These are phyloP conservation scores for Termitomyces sp. DNA, from an alignment of 768 basidiomycete genomes.

Conservation along the genomic window DNA sequence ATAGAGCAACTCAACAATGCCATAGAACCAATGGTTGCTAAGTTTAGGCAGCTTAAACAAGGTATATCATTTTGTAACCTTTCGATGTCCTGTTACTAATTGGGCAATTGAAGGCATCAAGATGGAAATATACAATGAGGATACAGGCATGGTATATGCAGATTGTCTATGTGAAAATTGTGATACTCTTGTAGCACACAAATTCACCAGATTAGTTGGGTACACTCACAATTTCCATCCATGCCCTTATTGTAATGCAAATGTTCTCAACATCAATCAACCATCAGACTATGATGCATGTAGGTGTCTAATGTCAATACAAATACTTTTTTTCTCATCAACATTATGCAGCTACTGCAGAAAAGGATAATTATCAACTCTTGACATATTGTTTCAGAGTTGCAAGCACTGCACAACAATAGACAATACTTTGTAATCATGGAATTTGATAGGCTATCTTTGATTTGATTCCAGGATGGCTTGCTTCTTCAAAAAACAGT, in stretches of 20 bases:
- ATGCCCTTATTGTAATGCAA: neutral
- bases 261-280: neutral
- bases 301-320: neutral
- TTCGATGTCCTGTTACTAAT: neutral
- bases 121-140: neutral
- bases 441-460: conserved; percentile 19
- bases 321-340: neutral
- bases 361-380: conserved; percentile 13
- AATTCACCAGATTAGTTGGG: neutral
- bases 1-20: neutral
- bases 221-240: neutral
- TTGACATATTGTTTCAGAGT: conserved; percentile 11
- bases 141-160: neutral
- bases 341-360: neutral
- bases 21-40: neutral
- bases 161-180: neutral
- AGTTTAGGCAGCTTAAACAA: neutral
- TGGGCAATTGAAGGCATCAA: neutral
- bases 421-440: conserved; percentile 14
- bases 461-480: conserved; percentile 22
- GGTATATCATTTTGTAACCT: neutral
- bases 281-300: neutral
- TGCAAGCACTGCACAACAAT: conserved; percentile 4
- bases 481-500: conserved; percentile 16
- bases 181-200: neutral